phyloP scores from a whole-genome alignment of 768 basidiomycete species.

The Galerina sulciceps region DNA sequence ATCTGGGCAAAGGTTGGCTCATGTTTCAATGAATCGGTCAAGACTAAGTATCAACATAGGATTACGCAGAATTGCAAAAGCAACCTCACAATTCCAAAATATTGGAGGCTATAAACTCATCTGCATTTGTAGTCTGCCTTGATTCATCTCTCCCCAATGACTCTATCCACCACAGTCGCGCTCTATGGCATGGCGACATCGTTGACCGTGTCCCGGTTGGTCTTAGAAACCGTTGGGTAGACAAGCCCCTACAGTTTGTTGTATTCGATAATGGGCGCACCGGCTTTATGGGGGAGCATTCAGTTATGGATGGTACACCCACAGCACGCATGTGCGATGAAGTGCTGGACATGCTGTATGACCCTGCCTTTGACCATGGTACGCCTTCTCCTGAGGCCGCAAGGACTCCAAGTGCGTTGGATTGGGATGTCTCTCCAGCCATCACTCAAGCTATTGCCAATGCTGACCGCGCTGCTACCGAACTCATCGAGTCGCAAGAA shows the following conservation, averaged over 20 bases:
- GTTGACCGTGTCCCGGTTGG: constrained; percentile 51
- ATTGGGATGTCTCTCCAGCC: constrained; percentile 61
- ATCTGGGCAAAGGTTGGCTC: constrained; percentile 79
- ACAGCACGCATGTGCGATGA: constrained; percentile 75
- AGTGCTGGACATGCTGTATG: constrained; percentile 61
- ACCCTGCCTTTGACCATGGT: constrained; percentile 70
- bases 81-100: constrained; percentile 66
- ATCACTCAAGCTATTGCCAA: constrained; percentile 54
- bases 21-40: background rate
- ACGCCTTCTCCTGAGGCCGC: constrained; percentile 25
- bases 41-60: constrained; percentile 40
- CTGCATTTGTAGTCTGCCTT: constrained; percentile 84
- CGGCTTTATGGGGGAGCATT: constrained; percentile 93
- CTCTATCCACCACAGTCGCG: constrained; percentile 65
- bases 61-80: constrained; percentile 63
- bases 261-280: constrained; percentile 82
- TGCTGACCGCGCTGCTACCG: constrained; percentile 58
- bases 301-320: constrained; percentile 90
- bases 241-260: constrained; percentile 89
- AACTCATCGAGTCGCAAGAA: constrained; percentile 66
- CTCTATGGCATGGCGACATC: constrained; percentile 82
- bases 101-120: constrained; percentile 77
- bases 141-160: constrained; percentile 62
- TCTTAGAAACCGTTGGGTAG: constrained; percentile 82
- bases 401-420: constrained; percentile 53